Evolutionary conservation across 495 filamentous ascomycete species (phyloP), one percentile per base, ranked within the genome.

Genomic region (Acidomyces sp.): DNA sequence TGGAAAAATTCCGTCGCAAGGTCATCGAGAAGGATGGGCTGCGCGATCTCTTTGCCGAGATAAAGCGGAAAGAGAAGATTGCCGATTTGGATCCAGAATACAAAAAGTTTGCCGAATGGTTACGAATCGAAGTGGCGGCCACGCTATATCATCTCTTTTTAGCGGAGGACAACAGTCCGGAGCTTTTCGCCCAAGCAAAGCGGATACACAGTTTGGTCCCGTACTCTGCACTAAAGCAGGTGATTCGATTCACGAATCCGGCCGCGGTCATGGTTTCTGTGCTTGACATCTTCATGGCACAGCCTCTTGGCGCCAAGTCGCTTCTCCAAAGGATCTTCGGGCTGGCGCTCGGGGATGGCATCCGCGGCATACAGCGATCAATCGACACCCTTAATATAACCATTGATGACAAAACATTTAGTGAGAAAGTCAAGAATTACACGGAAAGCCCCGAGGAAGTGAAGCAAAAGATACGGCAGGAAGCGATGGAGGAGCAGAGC

Each of bases 111-210:
- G 88, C 88, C 20, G 90, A 97, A 60, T 97, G 90, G 90, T 66
- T 96, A 34, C 78, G 92, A 20, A 97, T 97, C 53, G 90, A 97
- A 67, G 80, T 97, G 29, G 90, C 90, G 5, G 90, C 90, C 17
- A 95, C 90, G 11, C 74, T 97, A 25, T 97, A 97, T 57, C 90
- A 97, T 59, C 66, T 97, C 22, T 97, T 97, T 70, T 71, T 97
- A 28, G 90, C 90, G 25, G 90, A 97, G 58, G 90, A 97, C 55
- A 97, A 97, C 59, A 93, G 86, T 2, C 83, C 87, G 6, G 90
- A 97, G 49, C 56, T 97, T 24, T 94, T 96, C 60, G 86, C 86
- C 3, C 92, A 96, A 55, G 78, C 78, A 2, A 95, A 88, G 61
- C 71, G 78, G 43, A 93, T 96, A 25, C 90, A 97, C 54, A 90